Conservation (phyloP, 2,329 filamentous ascomycete genomes). For the Xylaria sp. region DNA sequence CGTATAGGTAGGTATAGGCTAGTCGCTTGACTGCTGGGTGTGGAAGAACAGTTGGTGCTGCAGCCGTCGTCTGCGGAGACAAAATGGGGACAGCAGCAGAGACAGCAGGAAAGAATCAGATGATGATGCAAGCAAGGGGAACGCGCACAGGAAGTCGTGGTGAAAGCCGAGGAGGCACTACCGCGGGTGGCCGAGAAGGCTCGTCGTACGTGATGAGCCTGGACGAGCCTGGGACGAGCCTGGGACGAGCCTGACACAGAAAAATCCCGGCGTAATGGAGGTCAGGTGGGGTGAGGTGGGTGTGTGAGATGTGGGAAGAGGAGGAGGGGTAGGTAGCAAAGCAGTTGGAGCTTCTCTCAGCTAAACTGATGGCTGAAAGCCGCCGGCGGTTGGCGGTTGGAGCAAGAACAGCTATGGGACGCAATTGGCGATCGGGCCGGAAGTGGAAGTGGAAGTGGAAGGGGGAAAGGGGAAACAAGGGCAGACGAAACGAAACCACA, state of each 20-base stretch:
- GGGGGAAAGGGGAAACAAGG: background rate
- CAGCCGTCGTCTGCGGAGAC: constrained; percentile 26
- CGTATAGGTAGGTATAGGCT: background rate
- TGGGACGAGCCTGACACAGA: constrained; percentile 1
- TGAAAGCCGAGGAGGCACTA: background rate
- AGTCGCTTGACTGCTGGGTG: background rate
- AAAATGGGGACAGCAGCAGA: background rate
- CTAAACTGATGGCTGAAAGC: too few relatives aligned
- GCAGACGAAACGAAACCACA: background rate
- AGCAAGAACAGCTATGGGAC: too few relatives aligned
- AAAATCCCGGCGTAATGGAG: constrained; percentile 1
- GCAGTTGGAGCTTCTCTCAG: too few relatives aligned
- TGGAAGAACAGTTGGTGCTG: constrained; percentile 8
- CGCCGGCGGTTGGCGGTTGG: too few relatives aligned
- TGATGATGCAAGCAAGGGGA: constrained; percentile 22
- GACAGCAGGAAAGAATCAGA: constrained; percentile 8
- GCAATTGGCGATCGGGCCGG: constrained; percentile 22
- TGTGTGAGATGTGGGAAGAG: background rate
- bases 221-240: too few relatives aligned
- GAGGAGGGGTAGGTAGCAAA: too few relatives aligned
- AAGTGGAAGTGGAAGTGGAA: background rate
- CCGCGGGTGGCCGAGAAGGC: background rate
- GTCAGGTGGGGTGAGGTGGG: constrained; percentile 24
- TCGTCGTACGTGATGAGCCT: constrained; percentile 11
- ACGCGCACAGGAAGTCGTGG: background rate